Percentiles rank a stretch among this genome's conserved stretches.
Conservation (phyloP, 2,329 filamentous ascomycete species). For the Colletotrichum spaethianum region DNA sequence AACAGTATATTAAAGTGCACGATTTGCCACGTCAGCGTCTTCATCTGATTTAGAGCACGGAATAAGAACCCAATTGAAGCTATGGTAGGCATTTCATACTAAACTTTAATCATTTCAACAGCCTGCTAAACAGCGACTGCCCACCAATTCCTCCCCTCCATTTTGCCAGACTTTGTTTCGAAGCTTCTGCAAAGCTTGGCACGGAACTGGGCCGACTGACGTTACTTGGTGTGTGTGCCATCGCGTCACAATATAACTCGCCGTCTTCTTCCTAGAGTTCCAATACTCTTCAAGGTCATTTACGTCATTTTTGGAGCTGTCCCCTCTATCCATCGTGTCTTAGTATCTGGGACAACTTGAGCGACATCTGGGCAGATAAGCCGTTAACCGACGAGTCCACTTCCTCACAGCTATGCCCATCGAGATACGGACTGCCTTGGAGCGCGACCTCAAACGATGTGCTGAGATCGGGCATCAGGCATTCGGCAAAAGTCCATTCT, state of each 20-base stretch:
- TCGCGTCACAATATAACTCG: too few species aligned
- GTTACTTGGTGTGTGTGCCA: neutral
- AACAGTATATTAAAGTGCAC: neutral
- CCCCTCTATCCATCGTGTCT: neutral
- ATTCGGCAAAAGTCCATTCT: conserved; percentile 1
- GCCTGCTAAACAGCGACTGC: neutral
- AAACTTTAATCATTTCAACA: neutral
- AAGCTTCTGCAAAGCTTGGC: neutral
- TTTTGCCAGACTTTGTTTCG: neutral
- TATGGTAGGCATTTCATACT: neutral
- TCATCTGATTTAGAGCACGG: neutral
- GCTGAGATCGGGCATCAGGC: conserved; percentile 18
- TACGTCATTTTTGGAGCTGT: neutral
- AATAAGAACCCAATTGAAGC: neutral
- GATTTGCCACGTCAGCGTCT: neutral
- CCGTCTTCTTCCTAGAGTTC: neutral
- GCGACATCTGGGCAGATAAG: neutral
- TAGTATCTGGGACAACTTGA: neutral
- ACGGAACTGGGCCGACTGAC: neutral
- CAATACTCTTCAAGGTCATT: neutral
- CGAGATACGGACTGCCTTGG: conserved; percentile 10
- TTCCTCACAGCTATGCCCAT: conserved; percentile 20
- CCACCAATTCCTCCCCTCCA: neutral
- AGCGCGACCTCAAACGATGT: neutral
- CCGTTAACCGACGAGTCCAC: neutral